Conservation (phyloP, 192 early-diverging fungal species). For the Anaeromyces robustus region DNA sequence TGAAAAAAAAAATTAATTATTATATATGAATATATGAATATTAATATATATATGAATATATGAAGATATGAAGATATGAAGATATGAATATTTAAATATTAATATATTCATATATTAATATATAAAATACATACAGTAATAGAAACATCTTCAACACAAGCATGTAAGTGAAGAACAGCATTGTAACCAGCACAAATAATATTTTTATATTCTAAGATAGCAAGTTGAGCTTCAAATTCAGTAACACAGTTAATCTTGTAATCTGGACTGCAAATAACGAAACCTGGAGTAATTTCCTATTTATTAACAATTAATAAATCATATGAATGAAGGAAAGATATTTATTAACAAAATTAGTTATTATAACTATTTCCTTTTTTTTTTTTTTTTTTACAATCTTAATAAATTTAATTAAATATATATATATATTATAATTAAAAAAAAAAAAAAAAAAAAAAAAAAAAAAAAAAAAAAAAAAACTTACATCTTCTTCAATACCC, state of each 20-base stretch:
- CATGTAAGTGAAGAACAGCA: conserved; percentile 84
- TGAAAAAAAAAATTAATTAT: background rate
- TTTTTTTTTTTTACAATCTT: too few relatives aligned
- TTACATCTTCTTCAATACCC: conserved; percentile 83
- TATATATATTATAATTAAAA: too few relatives aligned
- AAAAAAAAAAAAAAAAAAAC: too few relatives aligned
- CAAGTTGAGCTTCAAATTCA: conserved; percentile 71
- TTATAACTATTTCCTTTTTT: too few relatives aligned
- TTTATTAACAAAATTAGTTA: too few relatives aligned
- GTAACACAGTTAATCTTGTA: conserved; percentile 63
- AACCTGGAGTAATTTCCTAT: conserved; percentile 66
- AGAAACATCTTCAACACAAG: conserved; percentile 73
- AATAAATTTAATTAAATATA: too few relatives aligned
- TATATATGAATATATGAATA: background rate
- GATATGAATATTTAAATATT: background rate
- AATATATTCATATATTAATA: too few relatives aligned
- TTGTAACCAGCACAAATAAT: conserved; percentile 93
- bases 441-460: too few relatives aligned
- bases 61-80: too few relatives aligned
- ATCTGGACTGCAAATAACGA: conserved; percentile 66
- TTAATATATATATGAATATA: background rate
- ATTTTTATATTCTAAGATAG: conserved; percentile 84
- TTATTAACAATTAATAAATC: too few relatives aligned
- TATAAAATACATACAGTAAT: conserved; percentile 27
- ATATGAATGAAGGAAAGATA: too few relatives aligned